phyloP scores from a whole-genome alignment of 192 early-diverging fungal species.

The Coemansia erecta region DNA sequence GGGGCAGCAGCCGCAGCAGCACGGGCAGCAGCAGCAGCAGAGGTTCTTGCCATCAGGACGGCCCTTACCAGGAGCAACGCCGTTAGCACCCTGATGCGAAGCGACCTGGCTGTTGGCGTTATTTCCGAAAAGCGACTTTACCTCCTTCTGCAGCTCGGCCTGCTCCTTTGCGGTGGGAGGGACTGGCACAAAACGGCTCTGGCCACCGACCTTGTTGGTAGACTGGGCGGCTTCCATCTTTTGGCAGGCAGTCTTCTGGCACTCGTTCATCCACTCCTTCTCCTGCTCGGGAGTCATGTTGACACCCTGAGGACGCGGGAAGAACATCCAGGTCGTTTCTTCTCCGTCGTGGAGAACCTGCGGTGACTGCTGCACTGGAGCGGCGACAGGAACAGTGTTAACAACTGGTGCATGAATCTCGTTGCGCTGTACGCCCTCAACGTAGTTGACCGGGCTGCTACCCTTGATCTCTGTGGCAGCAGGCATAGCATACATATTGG shows the following conservation, averaged over 20 bases:
- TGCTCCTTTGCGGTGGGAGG: conserved; percentile 1
- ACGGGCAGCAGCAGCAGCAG: conserved; percentile 10
- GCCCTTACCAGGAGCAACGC: background rate
- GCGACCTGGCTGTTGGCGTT: background rate
- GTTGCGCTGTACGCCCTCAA: conserved; percentile 4
- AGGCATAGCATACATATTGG: conserved; percentile 3
- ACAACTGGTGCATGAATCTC: background rate
- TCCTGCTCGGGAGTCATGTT: conserved; percentile 12
- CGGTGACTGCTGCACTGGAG: background rate
- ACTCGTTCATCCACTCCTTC: conserved; percentile 10
- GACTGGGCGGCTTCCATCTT: background rate
- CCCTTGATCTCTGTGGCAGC: conserved; percentile 2
- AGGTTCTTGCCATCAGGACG: conserved; percentile 15
- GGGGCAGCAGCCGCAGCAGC: conserved; percentile 6
- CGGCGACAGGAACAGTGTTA: background rate
- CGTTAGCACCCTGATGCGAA: background rate
- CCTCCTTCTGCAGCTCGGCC: conserved; percentile 6
- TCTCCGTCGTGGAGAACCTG: background rate
- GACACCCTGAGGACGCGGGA: conserved; percentile 6
- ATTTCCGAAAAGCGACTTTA: background rate
- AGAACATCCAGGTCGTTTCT: conserved; percentile 12
- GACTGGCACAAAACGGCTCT: conserved; percentile 3
- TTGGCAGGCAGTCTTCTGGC: conserved; percentile 8
- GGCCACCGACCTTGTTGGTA: background rate
- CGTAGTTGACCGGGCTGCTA: background rate